Base-by-base conservation (phyloP, 1,139 yeast genomes). In the Yamadazyma dushanensis region DNA sequence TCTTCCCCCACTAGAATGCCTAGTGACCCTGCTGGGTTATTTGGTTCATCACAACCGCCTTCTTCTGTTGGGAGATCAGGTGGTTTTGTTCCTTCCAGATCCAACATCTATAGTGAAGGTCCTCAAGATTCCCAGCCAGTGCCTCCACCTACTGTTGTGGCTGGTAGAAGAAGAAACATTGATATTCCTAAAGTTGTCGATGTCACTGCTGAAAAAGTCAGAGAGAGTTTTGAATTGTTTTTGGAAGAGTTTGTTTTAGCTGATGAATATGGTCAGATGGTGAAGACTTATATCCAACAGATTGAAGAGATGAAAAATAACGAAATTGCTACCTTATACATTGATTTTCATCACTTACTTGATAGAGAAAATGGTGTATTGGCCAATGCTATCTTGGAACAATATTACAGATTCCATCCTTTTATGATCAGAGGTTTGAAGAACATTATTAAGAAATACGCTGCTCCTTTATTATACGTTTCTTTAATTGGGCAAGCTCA, bases 361-460 rank as follows among this genome's bases (percentile, higher is more conserved):
- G 75, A 78, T 14, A 73, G 84, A 40, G 95, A 88, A 54, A 83
- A 85, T 51, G 96, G 96, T 36, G 90, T 88, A 14, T 70, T 94
- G 48, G 96, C 97, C 2, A 75, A 83, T 40, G 98, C 98, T 26
- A 80, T 90, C 41, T 73, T 81, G 35, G 96, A 88, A 45, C 97
- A 92, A 58, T 94, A 86, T 59, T 92, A 89, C 59, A 78, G 98
- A 56, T 90, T 92, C 64, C 66, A 84, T 44, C 98, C 98, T 2
- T 92, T 82, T 54, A 68, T 92, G 45, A 73, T 83, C 40, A 76
- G 74, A 37, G 97, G 95, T 1, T 69, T 92, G 47, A 76, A 84
- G 51, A 73, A 80, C 37, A 73, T 89, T 15, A 77, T 92, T 49
- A 83, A 80, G 50, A 78, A 73, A 50, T 73, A 83, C 55, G 95